These are phyloP conservation scores for Annulohypoxylon maeteangense DNA, from an alignment of 495 filamentous ascomycete species.

Conservation along the genomic window DNA sequence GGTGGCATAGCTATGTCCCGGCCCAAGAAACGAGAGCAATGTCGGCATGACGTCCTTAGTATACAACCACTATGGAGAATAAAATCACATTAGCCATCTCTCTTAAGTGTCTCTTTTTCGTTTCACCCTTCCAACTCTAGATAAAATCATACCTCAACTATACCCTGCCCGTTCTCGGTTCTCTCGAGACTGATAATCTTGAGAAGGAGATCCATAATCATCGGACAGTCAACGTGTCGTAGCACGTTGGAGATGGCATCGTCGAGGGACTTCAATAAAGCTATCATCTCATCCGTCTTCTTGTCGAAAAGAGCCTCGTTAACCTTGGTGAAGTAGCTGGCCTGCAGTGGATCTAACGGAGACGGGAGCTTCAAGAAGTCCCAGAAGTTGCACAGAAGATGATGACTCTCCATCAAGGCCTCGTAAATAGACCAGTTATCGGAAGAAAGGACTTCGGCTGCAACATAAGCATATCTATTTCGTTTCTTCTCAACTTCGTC, in stretches of 20 bases:
- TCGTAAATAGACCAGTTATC: conserved; percentile 97
- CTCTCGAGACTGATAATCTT: conserved; percentile 98
- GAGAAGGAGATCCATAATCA: conserved; percentile 97
- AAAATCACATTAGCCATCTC: conserved; percentile 26
- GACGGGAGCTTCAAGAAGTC: conserved; percentile 80
- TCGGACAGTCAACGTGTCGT: conserved; percentile 95
- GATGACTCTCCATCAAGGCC: conserved; percentile 84
- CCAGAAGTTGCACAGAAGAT: conserved; percentile 86
- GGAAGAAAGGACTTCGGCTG: conserved; percentile 92
- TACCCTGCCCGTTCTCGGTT: conserved; percentile 87
- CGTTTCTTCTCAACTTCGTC: conserved; percentile 87
- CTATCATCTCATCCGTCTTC: conserved; percentile 96
- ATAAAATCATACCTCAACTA: conserved; percentile 78
- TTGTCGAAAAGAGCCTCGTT: conserved; percentile 96
- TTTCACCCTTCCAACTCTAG: background rate
- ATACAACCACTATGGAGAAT: conserved; percentile 82
- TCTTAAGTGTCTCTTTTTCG: background rate
- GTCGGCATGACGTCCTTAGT: conserved; percentile 88
- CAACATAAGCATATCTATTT: conserved; percentile 88
- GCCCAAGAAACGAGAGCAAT: conserved; percentile 85
- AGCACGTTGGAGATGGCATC: conserved; percentile 85
- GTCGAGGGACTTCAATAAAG: conserved; percentile 83
- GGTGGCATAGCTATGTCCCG: conserved; percentile 82
- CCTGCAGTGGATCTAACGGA: conserved; percentile 90
- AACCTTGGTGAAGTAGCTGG: conserved; percentile 98